Base-by-base conservation (phyloP, 2,329 filamentous ascomycete species). In the Venturia nashicola region DNA sequence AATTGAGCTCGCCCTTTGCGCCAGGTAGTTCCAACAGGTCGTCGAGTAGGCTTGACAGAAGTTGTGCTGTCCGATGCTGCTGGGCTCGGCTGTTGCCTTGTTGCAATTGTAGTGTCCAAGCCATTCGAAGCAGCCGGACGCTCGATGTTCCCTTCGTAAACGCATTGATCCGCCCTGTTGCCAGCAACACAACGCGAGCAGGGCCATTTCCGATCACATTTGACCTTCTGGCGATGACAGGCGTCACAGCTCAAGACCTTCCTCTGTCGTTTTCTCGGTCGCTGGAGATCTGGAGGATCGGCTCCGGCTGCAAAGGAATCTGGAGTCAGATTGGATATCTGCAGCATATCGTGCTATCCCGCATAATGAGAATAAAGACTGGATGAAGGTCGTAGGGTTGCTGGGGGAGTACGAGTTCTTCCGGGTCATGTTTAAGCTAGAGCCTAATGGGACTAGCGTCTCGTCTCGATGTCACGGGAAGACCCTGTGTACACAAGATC, bases 201-300 rank as follows among this genome's bases (percentile, higher is more conserved):
- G 20, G 61, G 61, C 44, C 11, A n/a, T 44, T 62, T 44, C 14
- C 61, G 39, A 34, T 62, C 61, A 39, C 61, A 62, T 44, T 39
- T 62, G 20, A 62, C 61, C 36, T 62, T 62, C 46, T 62, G 61
- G 23, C 44, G 40, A 36, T 62, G 61, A 34, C 61, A 62, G 12
- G 23, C 32, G 43, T 62, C 61, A 20, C 61, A 62, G n/a, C n/a
- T 43, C 42, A 62, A 40, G n/a, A 62, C 61, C 44, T 62, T 62
- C 18, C 61, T 42, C 32, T 54, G 42, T n/a, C 61, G 61, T 27
- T 62, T 62, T n/a, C 34, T 42, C 27, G 43, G 61, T 11, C 27
- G 42, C 42, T 46, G 40, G 4, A 48, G 6, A 46, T 62, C 23
- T 11, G 61, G 59, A 42, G 36, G n/a, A 18, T 42, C 36, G 12